A percentile compares a stretch with the other conserved stretches of the same genome.
Evolutionary conservation across 305 asterid species (phyloP).

Genomic region (Solanum hybrid): DNA sequence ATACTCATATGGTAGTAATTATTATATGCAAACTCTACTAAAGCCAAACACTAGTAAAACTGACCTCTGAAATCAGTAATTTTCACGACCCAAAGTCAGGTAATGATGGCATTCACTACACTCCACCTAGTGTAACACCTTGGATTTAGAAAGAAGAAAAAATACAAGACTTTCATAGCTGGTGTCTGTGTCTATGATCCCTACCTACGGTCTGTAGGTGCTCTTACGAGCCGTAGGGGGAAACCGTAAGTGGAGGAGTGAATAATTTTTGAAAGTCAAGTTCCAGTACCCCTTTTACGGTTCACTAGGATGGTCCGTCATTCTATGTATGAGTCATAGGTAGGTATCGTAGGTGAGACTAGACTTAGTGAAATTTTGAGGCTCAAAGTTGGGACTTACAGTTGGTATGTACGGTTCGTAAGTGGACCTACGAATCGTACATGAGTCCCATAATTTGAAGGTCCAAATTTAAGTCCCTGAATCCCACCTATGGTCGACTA

Average conservation of each 20-base stretch:
- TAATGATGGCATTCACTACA: not conserved
- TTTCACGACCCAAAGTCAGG: not conserved
- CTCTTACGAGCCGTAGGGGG: not conserved
- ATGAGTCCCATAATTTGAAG: not conserved
- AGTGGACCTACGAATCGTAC: not conserved
- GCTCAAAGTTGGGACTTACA: not conserved
- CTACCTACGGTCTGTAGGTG: not conserved
- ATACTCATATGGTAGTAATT: not conserved
- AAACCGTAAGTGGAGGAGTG: not conserved
- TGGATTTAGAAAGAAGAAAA: no score
- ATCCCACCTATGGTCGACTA: not conserved
- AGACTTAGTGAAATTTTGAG: not conserved
- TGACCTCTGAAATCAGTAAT: not conserved
- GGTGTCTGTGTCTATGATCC: not conserved
- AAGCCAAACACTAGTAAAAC: not conserved
- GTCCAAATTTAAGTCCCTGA: not conserved
- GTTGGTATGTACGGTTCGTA: not conserved
- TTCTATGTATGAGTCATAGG: not conserved
- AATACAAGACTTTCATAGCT: not conserved
- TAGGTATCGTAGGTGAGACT: not conserved
- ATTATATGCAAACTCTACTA: not conserved
- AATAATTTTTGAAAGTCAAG: not conserved
- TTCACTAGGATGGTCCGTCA: not conserved
- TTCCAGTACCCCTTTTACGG: not conserved
- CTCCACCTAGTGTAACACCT: not conserved